Evolutionary conservation across 352 stramenopile genomes (phyloP).

Genomic region (Globisporangium barbulae): DNA sequence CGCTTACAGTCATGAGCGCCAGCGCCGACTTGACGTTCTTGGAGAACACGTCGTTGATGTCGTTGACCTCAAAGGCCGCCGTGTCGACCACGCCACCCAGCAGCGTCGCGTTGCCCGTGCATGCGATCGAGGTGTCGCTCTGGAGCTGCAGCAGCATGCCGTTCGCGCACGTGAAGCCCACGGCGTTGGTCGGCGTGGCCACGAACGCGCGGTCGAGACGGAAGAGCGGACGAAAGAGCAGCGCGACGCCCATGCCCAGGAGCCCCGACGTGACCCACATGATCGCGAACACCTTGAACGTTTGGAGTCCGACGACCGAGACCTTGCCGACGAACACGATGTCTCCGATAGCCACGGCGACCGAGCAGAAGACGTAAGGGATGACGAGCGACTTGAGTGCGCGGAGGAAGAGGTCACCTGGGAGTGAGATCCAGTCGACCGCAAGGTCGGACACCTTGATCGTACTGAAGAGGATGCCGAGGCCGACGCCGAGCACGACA

Average conservation of each 20-base stretch:
- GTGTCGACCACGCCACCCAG: conserved; percentile 18
- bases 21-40: conserved; percentile 37
- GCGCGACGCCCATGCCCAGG: conserved; percentile 50
- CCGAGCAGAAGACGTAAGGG: conserved; percentile 78
- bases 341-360: conserved; percentile 71
- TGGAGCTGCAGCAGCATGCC: conserved; percentile 23
- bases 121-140: conserved; percentile 32
- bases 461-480: conserved; percentile 46
- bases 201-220: conserved; percentile 21
- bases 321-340: conserved; percentile 77
- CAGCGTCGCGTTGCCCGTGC: conserved; percentile 21
- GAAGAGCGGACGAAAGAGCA: conserved; percentile 62
- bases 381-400: conserved; percentile 76
- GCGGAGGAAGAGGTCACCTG: conserved; percentile 71
- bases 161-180: conserved; percentile 55
- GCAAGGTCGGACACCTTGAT: conserved; percentile 39
- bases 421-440: conserved; percentile 60
- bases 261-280: conserved; percentile 48
- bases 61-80: conserved; percentile 36
- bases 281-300: conserved; percentile 53
- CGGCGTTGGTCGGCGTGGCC: conserved; percentile 23
- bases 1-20: conserved; percentile 46
- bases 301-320: conserved; percentile 62
- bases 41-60: conserved; percentile 49
- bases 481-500: conserved; percentile 38